These are phyloP conservation scores for Podaxis pistillaris DNA, from an alignment of 768 basidiomycete genomes.

Conservation along the genomic window DNA sequence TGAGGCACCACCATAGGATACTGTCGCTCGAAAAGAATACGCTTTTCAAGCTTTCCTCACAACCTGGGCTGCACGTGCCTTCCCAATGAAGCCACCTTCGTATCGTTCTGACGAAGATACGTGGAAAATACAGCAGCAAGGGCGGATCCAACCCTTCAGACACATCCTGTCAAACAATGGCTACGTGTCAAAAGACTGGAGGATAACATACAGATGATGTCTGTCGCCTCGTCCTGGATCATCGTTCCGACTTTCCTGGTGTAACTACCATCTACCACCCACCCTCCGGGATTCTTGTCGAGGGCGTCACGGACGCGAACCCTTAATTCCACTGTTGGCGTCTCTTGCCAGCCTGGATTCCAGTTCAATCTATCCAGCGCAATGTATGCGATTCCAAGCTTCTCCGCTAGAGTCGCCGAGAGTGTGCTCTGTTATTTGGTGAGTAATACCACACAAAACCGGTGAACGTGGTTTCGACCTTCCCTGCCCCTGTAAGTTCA, in stretches of 20 bases:
- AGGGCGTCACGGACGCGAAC: constrained; percentile 29
- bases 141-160: constrained; percentile 67
- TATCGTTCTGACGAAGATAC: constrained; percentile 53
- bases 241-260: constrained; percentile 25
- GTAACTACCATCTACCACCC: constrained; percentile 57
- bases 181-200: neutral
- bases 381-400: constrained; percentile 45
- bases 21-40: constrained; percentile 48
- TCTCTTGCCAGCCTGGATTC: constrained; percentile 45
- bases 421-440: constrained; percentile 42
- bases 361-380: constrained; percentile 47
- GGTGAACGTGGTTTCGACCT: neutral
- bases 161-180: neutral
- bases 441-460: neutral
- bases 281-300: constrained; percentile 34
- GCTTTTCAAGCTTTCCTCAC: constrained; percentile 37
- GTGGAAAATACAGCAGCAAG: constrained; percentile 57
- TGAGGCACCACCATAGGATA: constrained; percentile 52
- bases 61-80: constrained; percentile 47
- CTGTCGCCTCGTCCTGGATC: constrained; percentile 40
- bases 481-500: neutral
- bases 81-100: constrained; percentile 36
- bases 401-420: constrained; percentile 37
- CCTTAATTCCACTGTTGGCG: constrained; percentile 29
- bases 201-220: constrained; percentile 48